Evolutionary conservation across 2,329 filamentous ascomycete species (phyloP).

Genomic region (Trichoderma harzianum): DNA sequence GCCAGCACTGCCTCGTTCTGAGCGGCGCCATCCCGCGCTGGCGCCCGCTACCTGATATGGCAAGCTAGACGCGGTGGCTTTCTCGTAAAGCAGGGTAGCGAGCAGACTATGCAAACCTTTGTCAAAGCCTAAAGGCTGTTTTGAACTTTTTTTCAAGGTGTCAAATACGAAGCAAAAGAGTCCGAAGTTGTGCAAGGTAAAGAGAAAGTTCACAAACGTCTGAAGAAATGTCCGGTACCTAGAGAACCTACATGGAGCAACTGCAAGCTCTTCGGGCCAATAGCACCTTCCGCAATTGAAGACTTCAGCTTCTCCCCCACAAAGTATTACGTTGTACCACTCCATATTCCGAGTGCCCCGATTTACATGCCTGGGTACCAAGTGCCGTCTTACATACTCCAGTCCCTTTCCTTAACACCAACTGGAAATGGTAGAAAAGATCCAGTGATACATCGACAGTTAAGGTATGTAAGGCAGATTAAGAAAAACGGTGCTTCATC

Average conservation of each 20-base stretch:
- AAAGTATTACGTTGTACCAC: neutral
- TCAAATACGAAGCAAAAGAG: neutral
- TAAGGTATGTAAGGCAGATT: neutral
- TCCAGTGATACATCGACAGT: neutral
- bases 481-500: neutral
- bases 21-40: constrained; percentile 5
- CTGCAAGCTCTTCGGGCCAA: neutral
- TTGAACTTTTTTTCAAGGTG: neutral
- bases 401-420: neutral
- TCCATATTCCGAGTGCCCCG: neutral
- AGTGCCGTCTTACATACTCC: neutral
- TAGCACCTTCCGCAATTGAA: neutral
- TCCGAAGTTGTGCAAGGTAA: neutral
- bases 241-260: neutral
- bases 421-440: neutral
- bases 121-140: neutral
- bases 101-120: neutral
- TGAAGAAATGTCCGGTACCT: neutral
- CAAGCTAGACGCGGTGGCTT: neutral
- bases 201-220: neutral
- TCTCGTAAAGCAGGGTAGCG: neutral
- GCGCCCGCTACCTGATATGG: neutral
- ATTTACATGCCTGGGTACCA: neutral
- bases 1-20: constrained; percentile 1
- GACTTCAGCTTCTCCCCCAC: neutral